These are phyloP conservation scores for Scheffersomyces cryptocercus DNA, from an alignment of 1,139 yeast genomes.

Conservation along the genomic window DNA sequence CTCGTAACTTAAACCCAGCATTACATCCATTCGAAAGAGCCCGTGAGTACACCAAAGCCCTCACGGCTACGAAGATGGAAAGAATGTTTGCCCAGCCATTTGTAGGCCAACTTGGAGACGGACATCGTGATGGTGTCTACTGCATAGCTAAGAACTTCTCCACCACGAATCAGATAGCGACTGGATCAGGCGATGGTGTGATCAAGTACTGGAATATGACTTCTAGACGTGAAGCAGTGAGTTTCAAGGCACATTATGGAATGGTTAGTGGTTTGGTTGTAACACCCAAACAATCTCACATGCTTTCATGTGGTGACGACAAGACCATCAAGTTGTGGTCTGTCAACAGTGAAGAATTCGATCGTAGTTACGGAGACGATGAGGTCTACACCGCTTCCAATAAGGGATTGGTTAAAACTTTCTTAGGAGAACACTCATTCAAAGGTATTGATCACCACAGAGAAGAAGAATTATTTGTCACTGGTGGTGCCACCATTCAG, in stretches of 20 bases:
- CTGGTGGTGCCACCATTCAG: conserved; percentile 89
- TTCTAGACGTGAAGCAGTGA: conserved; percentile 68
- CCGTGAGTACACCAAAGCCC: conserved; percentile 90
- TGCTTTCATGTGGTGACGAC: conserved; percentile 90
- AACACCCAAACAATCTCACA: conserved; percentile 59
- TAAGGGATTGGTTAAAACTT: conserved; percentile 69
- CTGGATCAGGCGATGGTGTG: conserved; percentile 95
- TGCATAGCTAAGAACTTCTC: conserved; percentile 77
- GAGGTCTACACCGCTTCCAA: conserved; percentile 32
- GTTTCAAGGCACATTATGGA: conserved; percentile 89
- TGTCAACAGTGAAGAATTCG: conserved; percentile 45
- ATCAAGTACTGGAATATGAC: conserved; percentile 90
- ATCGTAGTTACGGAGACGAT: conserved; percentile 33
- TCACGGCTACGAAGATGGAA: conserved; percentile 93
- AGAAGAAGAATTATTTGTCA: conserved; percentile 71
- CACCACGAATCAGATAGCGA: conserved; percentile 73
- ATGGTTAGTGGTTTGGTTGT: conserved; percentile 86
- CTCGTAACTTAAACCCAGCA: conserved; percentile 91
- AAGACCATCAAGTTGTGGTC: conserved; percentile 88
- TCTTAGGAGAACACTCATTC: conserved; percentile 80
- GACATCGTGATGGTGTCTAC: conserved; percentile 96
- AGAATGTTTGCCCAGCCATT: conserved; percentile 98
- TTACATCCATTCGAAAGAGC: conserved; percentile 97
- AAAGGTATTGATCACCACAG: conserved; percentile 86
- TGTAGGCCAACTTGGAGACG: conserved; percentile 90